These are phyloP conservation scores for Peniophora sp. DNA, from an alignment of 1,284 basidiomycete genomes.

Conservation along the genomic window DNA sequence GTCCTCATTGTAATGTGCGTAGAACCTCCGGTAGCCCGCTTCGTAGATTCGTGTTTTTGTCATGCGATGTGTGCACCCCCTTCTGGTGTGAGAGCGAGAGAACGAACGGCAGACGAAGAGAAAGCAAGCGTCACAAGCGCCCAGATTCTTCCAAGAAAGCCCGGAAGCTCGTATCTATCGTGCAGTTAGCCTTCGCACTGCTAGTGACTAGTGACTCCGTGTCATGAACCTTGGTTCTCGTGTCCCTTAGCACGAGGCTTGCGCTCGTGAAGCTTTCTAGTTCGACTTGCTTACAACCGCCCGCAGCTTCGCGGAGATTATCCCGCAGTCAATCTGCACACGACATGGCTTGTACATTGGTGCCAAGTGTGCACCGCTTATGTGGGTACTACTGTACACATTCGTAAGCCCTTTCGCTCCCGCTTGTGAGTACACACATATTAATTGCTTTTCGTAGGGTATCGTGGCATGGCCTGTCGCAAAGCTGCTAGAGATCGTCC, in stretches of 20 bases:
- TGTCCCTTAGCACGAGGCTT: neutral
- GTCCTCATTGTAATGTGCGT: slow-evolving; percentile 81
- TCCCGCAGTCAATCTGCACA: slow-evolving; percentile 86
- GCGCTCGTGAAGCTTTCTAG: neutral
- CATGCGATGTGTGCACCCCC: neutral
- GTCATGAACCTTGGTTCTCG: no score
- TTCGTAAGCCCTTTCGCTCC: slow-evolving; percentile 39
- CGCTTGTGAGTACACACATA: no score
- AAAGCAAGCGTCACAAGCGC: neutral
- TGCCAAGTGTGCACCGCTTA: slow-evolving; percentile 81
- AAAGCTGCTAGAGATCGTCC: slow-evolving; percentile 54
- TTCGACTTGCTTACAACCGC: neutral
- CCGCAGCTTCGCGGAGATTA: slow-evolving; percentile 80
- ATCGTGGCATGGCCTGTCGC: slow-evolving; percentile 79
- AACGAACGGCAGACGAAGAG: neutral
- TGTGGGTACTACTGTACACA: slow-evolving; percentile 60
- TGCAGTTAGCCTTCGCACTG: no score
- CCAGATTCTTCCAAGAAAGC: neutral
- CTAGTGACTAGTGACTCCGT: no score
- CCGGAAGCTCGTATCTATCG: neutral
- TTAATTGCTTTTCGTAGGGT: slow-evolving; percentile 34
- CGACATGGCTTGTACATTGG: slow-evolving; percentile 89
- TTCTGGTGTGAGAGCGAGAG: neutral
- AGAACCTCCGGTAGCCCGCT: neutral
- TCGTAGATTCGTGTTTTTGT: neutral